Evolutionary conservation across 2,329 filamentous ascomycete species (phyloP).

Genomic region (Penicillium sclerotiorum): DNA sequence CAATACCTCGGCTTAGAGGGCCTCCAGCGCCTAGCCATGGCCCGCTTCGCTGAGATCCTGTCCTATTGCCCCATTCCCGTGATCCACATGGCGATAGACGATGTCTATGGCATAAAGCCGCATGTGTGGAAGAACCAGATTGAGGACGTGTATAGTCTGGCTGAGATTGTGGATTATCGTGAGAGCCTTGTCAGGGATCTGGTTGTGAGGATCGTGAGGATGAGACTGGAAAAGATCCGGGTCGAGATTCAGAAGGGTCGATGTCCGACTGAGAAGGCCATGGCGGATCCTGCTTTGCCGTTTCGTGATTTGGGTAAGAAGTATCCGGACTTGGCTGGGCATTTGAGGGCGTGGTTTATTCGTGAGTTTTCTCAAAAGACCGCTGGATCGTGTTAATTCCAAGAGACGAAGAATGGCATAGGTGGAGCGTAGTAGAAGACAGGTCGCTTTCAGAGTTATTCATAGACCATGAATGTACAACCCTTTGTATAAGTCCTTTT

Average conservation of each 20-base stretch:
- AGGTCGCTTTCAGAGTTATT: too few species aligned
- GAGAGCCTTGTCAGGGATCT: background rate
- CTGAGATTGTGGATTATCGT: background rate
- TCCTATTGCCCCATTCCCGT: constrained; percentile 9
- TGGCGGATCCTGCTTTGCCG: background rate
- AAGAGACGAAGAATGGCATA: too few species aligned
- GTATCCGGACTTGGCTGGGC: background rate
- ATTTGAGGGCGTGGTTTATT: background rate
- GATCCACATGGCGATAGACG: constrained; percentile 4
- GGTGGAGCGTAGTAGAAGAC: too few species aligned
- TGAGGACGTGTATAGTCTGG: background rate
- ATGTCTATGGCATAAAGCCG: constrained; percentile 4
- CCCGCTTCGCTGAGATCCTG: constrained; percentile 8
- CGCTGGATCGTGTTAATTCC: too few species aligned
- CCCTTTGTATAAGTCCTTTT: too few species aligned
- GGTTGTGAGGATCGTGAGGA: background rate
- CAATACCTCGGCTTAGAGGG: constrained; percentile 13
- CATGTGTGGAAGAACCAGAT: background rate
- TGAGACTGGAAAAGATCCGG: background rate
- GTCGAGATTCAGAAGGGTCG: background rate
- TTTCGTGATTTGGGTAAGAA: background rate
- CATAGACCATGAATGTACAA: too few species aligned
- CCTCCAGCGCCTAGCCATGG: constrained; percentile 11
- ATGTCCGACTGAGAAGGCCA: background rate
- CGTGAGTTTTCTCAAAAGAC: too few species aligned